Base-by-base conservation (phyloP, 1,284 basidiomycete species). In the Hymenochaete sp. region DNA sequence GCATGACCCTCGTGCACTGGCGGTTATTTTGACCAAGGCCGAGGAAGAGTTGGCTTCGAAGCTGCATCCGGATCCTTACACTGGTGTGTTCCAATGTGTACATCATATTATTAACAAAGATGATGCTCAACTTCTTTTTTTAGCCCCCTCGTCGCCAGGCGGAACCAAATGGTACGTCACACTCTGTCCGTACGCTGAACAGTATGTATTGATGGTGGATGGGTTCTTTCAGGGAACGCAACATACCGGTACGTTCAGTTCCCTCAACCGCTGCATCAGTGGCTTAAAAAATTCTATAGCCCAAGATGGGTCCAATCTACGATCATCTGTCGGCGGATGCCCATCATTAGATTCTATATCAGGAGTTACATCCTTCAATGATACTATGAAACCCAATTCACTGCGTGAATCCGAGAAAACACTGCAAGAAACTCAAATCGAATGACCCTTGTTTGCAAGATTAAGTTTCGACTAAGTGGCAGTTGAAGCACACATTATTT, bases 31-130 rank as follows among this genome's bases (percentile, higher is more conserved):
- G 32, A 77, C 82, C 58, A 77, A 82, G 58, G 90, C 91, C 5
- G 93, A 96, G 67, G 81, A 77, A 7, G 66, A 77, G 24, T 69
- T 96, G 24, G 81, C 77, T 11, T 65, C 64, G 25, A 74, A 67
- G 56, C 69, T 69, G 53, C 93, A 97, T 62, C 93, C 92, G 9
- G 93, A 96, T 65, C 93, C 93, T 41, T 92, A 93, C 66, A 83
- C 85, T 64, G 68, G 93, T 96, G 65, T 67, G 79, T 72, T 22
- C 18, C 31, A n/a, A n/a, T 25, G 18, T 27, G 18, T 25, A 10
- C 60, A 67, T 66, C 25, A 6, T 13, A 25, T 19, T 29, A 37
- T 14, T 31, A 24, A 9, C n/a, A 27, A 25, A n/a, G 52, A 18
- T 52, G 48, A n/a, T n/a, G 51, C 53, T 53, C 48, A 52, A 31